A percentile compares a stretch with the other conserved stretches of the same genome.
phyloP scores from a whole-genome alignment of 768 basidiomycete genomes.

The Porpolomopsis calyptriformis region DNA sequence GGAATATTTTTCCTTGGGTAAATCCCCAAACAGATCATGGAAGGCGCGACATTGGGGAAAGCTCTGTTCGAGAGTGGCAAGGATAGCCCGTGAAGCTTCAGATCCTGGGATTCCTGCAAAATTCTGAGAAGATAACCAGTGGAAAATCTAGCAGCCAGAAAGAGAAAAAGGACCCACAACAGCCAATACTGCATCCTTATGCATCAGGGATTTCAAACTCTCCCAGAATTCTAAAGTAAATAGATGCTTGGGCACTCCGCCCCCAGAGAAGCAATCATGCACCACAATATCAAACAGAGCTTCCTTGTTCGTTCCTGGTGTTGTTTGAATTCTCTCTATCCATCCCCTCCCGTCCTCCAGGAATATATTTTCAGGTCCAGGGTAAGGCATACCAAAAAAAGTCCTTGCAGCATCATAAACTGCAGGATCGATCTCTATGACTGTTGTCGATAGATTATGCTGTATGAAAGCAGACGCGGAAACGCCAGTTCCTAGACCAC shows the following conservation, averaged over 20 bases:
- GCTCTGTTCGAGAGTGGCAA: slow-evolving; percentile 56
- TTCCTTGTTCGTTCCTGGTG: slow-evolving; percentile 14
- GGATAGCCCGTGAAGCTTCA: slow-evolving; percentile 51
- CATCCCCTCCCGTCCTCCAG: slow-evolving; percentile 70
- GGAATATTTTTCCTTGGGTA: slow-evolving; percentile 37
- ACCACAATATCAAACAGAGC: slow-evolving; percentile 59
- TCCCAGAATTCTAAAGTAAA: slow-evolving; percentile 82
- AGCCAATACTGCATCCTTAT: slow-evolving; percentile 63
- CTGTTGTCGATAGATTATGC: slow-evolving; percentile 61
- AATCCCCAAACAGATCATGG: slow-evolving; percentile 48
- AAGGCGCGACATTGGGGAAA: slow-evolving; percentile 78
- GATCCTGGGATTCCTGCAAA: slow-evolving; percentile 67
- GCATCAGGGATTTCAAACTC: slow-evolving; percentile 52
- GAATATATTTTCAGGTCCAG: slow-evolving; percentile 48
- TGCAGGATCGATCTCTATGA: slow-evolving; percentile 89
- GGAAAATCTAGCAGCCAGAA: not conserved
- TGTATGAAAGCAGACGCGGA: slow-evolving; percentile 64
- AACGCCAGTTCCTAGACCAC: slow-evolving; percentile 83
- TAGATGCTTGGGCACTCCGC: slow-evolving; percentile 76
- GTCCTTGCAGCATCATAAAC: slow-evolving; percentile 74
- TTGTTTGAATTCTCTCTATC: slow-evolving; percentile 36
- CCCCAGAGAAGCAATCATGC: slow-evolving; percentile 93
- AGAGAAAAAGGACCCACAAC: slow-evolving; percentile 45
- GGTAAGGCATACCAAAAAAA: slow-evolving; percentile 72
- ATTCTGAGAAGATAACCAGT: slow-evolving; percentile 41